Percentiles rank a stretch among this genome's conserved stretches.
Evolutionary conservation across 345 rosid genomes (phyloP).

Genomic region (Reutealis trisperma): DNA sequence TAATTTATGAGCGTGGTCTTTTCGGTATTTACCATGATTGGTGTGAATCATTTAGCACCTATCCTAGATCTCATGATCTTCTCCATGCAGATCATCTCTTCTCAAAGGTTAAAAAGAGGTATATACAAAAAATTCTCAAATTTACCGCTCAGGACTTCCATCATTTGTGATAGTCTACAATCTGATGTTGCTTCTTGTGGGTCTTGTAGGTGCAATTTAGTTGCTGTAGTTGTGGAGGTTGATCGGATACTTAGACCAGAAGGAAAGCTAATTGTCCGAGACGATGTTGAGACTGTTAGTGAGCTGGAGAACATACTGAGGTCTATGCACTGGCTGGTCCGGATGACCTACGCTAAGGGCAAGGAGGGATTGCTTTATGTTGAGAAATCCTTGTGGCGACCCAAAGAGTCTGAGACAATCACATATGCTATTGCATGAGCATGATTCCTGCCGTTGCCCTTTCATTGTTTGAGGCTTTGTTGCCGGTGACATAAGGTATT

Average conservation of each 20-base stretch:
- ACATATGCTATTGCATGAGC: constrained; percentile 59
- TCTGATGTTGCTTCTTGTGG: background rate
- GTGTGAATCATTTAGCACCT: constrained; percentile 96
- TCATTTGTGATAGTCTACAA: background rate
- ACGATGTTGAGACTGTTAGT: constrained; percentile 56
- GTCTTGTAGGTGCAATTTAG: constrained; percentile 62
- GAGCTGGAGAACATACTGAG: constrained; percentile 59
- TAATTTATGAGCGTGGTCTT: constrained; percentile 88
- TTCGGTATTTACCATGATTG: constrained; percentile 95
- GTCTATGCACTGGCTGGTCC: constrained; percentile 82
- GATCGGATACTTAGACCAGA: constrained; percentile 87
- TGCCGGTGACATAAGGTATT: constrained; percentile 28
- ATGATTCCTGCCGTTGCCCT: background rate
- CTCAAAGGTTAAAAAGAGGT: constrained; percentile 82
- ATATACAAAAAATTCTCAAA: background rate
- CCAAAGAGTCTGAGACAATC: constrained; percentile 58
- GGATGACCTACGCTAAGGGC: constrained; percentile 71
- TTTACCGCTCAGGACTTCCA: background rate
- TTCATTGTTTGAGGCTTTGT: constrained; percentile 16
- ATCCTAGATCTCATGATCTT: constrained; percentile 96
- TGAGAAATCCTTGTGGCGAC: constrained; percentile 86
- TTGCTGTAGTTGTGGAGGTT: constrained; percentile 76
- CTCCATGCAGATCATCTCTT: constrained; percentile 96
- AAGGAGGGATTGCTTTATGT: constrained; percentile 84
- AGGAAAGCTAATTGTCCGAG: constrained; percentile 82